phyloP scores from a whole-genome alignment of 169 alveolate genomes.

The Plasmodium inui region DNA sequence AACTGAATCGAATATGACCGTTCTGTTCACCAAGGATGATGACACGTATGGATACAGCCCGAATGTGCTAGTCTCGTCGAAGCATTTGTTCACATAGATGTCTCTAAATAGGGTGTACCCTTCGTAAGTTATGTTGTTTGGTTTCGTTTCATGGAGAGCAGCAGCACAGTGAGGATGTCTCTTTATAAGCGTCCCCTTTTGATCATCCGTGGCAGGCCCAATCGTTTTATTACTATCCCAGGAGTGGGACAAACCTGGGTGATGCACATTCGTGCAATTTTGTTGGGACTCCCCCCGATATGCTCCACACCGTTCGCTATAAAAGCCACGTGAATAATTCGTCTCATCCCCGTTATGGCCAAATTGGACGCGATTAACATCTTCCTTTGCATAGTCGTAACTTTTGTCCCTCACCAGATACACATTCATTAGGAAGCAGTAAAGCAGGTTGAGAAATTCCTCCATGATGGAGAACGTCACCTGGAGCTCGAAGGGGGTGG shows the following conservation, averaged over 20 bases:
- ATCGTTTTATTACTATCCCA: not conserved
- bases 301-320: not conserved
- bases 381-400: conserved; percentile 2
- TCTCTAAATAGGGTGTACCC: conserved; percentile 66
- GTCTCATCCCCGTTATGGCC: conserved; percentile 82
- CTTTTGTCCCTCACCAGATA: conserved; percentile 43
- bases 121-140: conserved; percentile 38
- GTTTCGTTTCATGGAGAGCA: not conserved
- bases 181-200: not conserved
- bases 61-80: not conserved
- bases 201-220: not conserved
- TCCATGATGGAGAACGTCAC: conserved; percentile 22
- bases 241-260: not conserved
- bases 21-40: conserved; percentile 40
- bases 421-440: conserved; percentile 65
- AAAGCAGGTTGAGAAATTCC: conserved; percentile 39
- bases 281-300: not conserved
- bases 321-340: not conserved
- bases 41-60: conserved; percentile 14
- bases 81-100: conserved; percentile 11
- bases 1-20: conserved; percentile 62
- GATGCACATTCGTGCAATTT: not conserved
- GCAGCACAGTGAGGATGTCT: not conserved
- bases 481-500: not conserved
- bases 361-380: conserved; percentile 69